A percentile compares a stretch with the other conserved stretches of the same genome.
Evolutionary conservation across 495 filamentous ascomycete species (phyloP).

Genomic region (Trichoderma reesei): DNA sequence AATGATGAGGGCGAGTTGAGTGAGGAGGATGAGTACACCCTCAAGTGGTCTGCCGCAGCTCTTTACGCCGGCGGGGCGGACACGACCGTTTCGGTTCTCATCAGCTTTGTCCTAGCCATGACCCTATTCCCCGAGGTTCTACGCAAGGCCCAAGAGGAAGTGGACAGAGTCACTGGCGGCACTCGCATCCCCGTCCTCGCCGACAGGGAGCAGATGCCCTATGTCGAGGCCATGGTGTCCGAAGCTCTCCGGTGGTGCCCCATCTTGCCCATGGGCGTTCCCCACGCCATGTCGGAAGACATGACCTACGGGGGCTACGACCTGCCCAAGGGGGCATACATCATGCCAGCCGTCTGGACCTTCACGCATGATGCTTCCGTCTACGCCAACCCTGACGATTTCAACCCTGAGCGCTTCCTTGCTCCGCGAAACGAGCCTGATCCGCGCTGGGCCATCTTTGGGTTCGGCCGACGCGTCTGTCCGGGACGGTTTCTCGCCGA

Average conservation of each 20-base stretch:
- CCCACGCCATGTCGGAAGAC: conserved; percentile 26
- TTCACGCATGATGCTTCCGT: conserved; percentile 23
- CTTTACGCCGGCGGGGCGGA: conserved; percentile 39
- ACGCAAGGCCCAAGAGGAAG: conserved; percentile 38
- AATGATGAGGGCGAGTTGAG: not conserved
- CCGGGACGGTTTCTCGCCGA: conserved; percentile 39
- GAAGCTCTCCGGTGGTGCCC: conserved; percentile 19
- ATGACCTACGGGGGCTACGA: conserved; percentile 1
- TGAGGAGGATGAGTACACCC: not conserved
- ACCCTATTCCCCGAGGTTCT: conserved; percentile 36
- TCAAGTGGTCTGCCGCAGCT: conserved; percentile 26
- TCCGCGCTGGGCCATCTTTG: conserved; percentile 33
- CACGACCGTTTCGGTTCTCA: conserved; percentile 25
- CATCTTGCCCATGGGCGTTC: conserved; percentile 18
- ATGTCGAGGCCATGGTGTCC: conserved; percentile 31
- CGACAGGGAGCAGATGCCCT: conserved; percentile 35
- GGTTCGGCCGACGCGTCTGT: conserved; percentile 41
- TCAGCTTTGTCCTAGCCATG: conserved; percentile 39
- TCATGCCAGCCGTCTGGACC: conserved; percentile 6
- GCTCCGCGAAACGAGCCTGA: conserved; percentile 30
- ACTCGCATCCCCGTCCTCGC: conserved; percentile 32
- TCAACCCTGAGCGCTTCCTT: conserved; percentile 29
- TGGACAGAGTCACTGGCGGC: conserved; percentile 36
- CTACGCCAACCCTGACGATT: conserved; percentile 29
- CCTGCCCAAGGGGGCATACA: not conserved